phyloP scores from a whole-genome alignment of 108 stramenopile genomes.

The Skeletonema marinoi region DNA sequence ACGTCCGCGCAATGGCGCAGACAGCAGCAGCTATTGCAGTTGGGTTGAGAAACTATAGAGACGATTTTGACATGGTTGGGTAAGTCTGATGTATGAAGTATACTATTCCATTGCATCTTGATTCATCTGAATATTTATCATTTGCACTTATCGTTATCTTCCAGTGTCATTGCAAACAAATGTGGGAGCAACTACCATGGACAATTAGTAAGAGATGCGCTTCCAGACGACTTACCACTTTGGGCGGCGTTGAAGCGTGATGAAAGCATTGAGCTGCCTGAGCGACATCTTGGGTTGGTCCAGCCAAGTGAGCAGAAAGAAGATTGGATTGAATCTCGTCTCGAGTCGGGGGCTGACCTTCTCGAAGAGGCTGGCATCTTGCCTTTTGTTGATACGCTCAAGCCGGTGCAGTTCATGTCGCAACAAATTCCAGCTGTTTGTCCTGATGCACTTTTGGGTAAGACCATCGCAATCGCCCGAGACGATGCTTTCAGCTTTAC shows the following conservation, averaged over 20 bases:
- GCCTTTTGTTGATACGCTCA: background rate
- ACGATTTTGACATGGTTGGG: background rate
- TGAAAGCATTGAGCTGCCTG: conserved; percentile 2
- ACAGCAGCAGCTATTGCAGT: no score
- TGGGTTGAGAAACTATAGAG: background rate
- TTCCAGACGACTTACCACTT: conserved; percentile 5
- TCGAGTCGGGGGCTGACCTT: conserved; percentile 8
- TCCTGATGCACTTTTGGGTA: background rate
- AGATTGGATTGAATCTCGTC: conserved; percentile 6
- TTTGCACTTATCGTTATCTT: background rate
- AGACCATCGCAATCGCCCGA: background rate
- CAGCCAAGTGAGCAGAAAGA: conserved; percentile 13
- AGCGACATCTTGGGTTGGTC: conserved; percentile 13
- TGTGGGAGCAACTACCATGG: conserved; percentile 16
- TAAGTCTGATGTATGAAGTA: background rate
- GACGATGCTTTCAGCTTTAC: background rate
- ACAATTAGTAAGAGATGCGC: conserved; percentile 5
- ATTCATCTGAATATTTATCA: background rate
- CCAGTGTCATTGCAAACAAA: conserved; percentile 4
- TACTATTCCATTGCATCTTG: no score
- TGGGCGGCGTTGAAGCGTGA: conserved; percentile 10
- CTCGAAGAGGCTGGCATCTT: conserved; percentile 15
- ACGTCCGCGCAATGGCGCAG: no score
- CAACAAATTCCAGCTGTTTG: background rate
- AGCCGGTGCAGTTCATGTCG: background rate